A percentile compares a stretch with the other conserved stretches of the same genome.
Evolutionary conservation across 257 asterid genomes (phyloP).

Genomic region (Apocynum venetum): DNA sequence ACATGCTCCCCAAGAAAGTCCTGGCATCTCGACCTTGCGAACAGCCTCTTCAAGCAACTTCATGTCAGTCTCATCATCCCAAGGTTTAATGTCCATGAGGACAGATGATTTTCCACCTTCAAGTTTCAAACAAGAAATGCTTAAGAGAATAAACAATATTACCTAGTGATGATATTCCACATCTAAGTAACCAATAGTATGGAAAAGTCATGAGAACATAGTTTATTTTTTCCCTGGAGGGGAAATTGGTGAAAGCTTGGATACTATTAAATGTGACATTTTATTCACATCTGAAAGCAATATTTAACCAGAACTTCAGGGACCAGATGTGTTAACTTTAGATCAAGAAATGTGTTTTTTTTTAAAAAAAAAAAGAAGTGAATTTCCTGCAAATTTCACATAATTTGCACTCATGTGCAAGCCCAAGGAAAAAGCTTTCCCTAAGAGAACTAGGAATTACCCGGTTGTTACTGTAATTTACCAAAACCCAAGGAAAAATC

Average conservation of each 20-base stretch:
- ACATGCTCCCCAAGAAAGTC: slow-evolving; percentile 99
- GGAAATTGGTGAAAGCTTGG: not conserved
- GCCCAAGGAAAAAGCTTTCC: not conserved
- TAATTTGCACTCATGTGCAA: not conserved
- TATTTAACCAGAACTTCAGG: no score
- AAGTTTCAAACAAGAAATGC: not conserved
- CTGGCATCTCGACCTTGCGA: slow-evolving; percentile 59
- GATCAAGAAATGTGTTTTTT: no score
- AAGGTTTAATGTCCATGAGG: slow-evolving; percentile 88
- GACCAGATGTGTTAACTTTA: no score
- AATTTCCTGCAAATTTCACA: not conserved
- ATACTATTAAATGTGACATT: not conserved
- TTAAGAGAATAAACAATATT: not conserved
- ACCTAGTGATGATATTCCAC: not conserved
- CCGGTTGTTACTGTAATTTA: not conserved
- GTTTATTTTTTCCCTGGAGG: not conserved
- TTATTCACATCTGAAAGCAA: not conserved
- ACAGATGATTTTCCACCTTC: slow-evolving; percentile 95
- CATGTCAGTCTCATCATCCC: slow-evolving; percentile 99
- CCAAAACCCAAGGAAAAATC: not conserved
- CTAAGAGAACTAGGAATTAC: not conserved
- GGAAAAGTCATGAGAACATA: not conserved
- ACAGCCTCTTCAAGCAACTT: slow-evolving; percentile 86
- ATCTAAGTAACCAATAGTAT: not conserved
- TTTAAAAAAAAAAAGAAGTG: not conserved